Percentiles rank a stretch among this genome's conserved stretches.
Conservation (phyloP, 2,329 filamentous ascomycete genomes). For the Cladophialophora yegresii region DNA sequence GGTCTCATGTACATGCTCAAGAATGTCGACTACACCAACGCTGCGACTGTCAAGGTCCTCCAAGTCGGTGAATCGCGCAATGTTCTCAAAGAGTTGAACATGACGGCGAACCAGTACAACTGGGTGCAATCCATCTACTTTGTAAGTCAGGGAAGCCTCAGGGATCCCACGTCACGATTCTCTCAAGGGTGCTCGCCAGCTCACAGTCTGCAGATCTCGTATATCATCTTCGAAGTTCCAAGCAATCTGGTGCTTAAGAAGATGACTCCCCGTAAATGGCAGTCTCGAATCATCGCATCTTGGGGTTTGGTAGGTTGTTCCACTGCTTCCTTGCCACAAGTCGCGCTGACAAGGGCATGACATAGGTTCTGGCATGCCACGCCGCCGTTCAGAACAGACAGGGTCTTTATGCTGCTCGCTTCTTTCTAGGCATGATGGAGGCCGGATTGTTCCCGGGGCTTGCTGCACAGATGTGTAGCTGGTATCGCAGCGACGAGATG, state of each 20-base stretch:
- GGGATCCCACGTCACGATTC: background rate
- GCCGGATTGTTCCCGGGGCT: conserved; percentile 50
- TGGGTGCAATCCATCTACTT: conserved; percentile 47
- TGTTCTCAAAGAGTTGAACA: conserved; percentile 44
- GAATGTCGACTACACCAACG: conserved; percentile 48
- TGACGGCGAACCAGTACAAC: conserved; percentile 48
- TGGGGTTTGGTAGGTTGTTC: conserved; percentile 40
- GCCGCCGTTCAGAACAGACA: conserved; percentile 46
- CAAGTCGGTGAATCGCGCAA: conserved; percentile 46
- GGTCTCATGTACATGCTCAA: conserved; percentile 66
- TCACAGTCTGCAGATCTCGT: conserved; percentile 36
- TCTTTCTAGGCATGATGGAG: conserved; percentile 49
- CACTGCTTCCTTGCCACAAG: background rate
- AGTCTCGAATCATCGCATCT: conserved; percentile 43
- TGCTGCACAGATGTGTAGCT: conserved; percentile 49
- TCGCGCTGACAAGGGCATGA: conserved; percentile 6
- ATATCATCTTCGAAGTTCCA: conserved; percentile 48
- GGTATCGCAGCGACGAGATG: conserved; percentile 53
- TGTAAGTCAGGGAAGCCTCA: conserved; percentile 36
- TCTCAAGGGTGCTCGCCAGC: background rate
- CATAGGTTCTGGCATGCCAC: conserved; percentile 41
- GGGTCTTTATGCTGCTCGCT: conserved; percentile 45
- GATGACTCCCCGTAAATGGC: conserved; percentile 43
- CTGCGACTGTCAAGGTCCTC: conserved; percentile 47
- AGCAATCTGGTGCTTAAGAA: conserved; percentile 46